Evolutionary conservation across 306 rosid species (phyloP).

Genomic region (Cucumis hystrix): DNA sequence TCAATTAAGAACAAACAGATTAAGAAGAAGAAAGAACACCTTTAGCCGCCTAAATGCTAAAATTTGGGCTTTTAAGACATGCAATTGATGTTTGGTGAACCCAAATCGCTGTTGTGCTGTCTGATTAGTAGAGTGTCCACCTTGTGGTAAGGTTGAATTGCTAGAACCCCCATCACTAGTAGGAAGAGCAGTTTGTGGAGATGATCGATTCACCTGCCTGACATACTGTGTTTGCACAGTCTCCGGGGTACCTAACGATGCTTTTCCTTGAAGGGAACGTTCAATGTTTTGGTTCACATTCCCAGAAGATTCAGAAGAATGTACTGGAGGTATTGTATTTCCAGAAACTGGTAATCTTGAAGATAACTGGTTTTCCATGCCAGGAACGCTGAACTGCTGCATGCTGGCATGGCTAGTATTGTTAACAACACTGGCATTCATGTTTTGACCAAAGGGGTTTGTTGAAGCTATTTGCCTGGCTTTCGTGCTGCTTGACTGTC

Average conservation of each 20-base stretch:
- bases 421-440: slow-evolving; percentile 32
- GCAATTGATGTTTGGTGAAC: slow-evolving; percentile 82
- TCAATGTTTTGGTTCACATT: slow-evolving; percentile 39
- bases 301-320: slow-evolving; percentile 43
- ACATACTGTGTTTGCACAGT: slow-evolving; percentile 35
- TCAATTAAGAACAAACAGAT: not conserved
- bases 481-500: slow-evolving; percentile 52
- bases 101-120: slow-evolving; percentile 40
- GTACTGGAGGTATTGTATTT: slow-evolving; percentile 60
- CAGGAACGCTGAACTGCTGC: slow-evolving; percentile 59
- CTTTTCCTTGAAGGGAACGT: slow-evolving; percentile 38
- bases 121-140: slow-evolving; percentile 43
- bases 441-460: slow-evolving; percentile 39
- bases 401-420: slow-evolving; percentile 29
- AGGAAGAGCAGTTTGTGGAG: slow-evolving; percentile 45
- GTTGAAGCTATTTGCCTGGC: slow-evolving; percentile 53
- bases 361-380: slow-evolving; percentile 67
- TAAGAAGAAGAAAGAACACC: slow-evolving; percentile 31
- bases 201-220: slow-evolving; percentile 48
- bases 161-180: slow-evolving; percentile 45
- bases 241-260: slow-evolving; percentile 37
- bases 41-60: slow-evolving; percentile 90
- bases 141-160: slow-evolving; percentile 30
- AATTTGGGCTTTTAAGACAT: slow-evolving; percentile 95
- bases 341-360: slow-evolving; percentile 42